A percentile compares a stretch with the other conserved stretches of the same genome.
phyloP scores from a whole-genome alignment of 2,329 filamentous ascomycete species.

The Aspergillus pseudoterreus region DNA sequence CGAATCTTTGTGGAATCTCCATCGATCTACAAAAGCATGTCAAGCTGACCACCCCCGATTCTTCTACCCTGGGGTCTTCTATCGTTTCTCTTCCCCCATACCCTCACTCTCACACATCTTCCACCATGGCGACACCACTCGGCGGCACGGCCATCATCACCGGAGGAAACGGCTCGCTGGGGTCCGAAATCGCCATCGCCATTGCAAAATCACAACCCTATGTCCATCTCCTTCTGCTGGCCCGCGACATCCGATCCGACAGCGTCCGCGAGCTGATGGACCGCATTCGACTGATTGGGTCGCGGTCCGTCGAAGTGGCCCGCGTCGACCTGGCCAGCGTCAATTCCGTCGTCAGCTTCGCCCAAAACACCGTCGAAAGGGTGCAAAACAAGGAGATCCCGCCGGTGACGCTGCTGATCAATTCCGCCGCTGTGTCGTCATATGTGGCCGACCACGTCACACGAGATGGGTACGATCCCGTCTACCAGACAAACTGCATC shows the following conservation, averaged over 20 bases:
- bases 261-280: constrained; percentile 24
- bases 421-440: constrained; percentile 31
- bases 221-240: constrained; percentile 30
- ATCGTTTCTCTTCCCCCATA: not conserved
- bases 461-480: constrained; percentile 31
- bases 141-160: constrained; percentile 36
- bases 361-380: constrained; percentile 29
- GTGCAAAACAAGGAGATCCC: constrained; percentile 32
- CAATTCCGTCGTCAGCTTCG: constrained; percentile 29
- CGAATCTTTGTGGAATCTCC: not conserved
- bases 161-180: constrained; percentile 32
- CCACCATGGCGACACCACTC: constrained; percentile 30
- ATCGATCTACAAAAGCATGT: constrained; percentile 1
- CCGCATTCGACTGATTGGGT: constrained; percentile 30
- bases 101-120: not conserved
- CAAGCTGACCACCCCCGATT: not conserved
- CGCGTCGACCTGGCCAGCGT: constrained; percentile 30
- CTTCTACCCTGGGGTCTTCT: not conserved
- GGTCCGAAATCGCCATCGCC: constrained; percentile 33
- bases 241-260: constrained; percentile 27
- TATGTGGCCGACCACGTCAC: constrained; percentile 31
- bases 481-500: constrained; percentile 36
- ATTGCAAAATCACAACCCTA: constrained; percentile 36
- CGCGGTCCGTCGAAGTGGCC: constrained; percentile 31
- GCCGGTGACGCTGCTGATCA: constrained; percentile 31